Base-by-base conservation (phyloP, 1,284 basidiomycete species). In the Afroboletus lepidellus region DNA sequence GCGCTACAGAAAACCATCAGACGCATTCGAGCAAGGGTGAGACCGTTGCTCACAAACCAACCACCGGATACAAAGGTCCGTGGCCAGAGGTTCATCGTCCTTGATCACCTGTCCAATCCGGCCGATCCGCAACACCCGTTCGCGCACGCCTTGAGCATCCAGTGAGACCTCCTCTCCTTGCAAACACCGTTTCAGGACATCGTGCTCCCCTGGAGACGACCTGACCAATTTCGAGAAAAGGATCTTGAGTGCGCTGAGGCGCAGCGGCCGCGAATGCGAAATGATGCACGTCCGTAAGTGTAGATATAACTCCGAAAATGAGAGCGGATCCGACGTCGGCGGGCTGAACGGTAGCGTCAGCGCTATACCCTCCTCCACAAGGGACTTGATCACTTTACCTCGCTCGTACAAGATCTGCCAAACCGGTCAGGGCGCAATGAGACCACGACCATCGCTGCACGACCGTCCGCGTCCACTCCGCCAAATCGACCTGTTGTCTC, bases 71-170 rank as follows among this genome's bases (percentile, higher is more conserved):
- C 78, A 80, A 20, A 85, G 62, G 51, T 84, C 81, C 0, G 79
- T 79, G 6, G 77, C 77, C 23, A 79, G 58, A 9, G 74, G 71
- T 53, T 82, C 82, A 8, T 73, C 78, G 43, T 78, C 78, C 44
- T 72, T 73, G 46, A 87, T 72, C 20, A 78, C 71, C 54, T 81
- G 77, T 3, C 76, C 75, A 38, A 90, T 72, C 33, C 83, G 75
- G 8, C 77, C 78, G 15, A 94, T 90, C 27, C 84, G 76, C 57
- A 94, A 70, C 1, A 90, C 83, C 33, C 92, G 82, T 61, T 97
- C 94, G 23, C 94, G 79, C 0, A 88, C 86, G 30, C 92, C 89
- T 56, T 87, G 83, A 2, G 90, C 75, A 46, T 90, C 85, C 41
- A 94, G 70, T 1, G 86, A 72, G 0, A 89, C 81, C 52, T 87